Percentiles rank a stretch among this genome's conserved stretches.
phyloP scores from a whole-genome alignment of 495 filamentous ascomycete genomes.

The Choiromyces venosus region DNA sequence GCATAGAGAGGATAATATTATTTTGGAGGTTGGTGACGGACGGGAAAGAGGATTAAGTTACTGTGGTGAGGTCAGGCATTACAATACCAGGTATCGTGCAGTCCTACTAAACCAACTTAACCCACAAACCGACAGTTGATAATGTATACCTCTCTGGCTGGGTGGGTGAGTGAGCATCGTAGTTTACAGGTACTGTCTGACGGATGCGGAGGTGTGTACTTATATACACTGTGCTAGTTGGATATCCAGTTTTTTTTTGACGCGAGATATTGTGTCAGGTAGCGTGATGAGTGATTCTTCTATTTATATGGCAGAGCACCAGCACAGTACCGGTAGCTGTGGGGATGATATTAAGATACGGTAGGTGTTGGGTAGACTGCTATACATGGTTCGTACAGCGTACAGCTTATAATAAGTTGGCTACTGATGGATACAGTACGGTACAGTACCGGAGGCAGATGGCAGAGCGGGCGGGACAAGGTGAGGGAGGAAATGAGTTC shows the following conservation, averaged over 20 bases:
- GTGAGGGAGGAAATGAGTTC: neutral
- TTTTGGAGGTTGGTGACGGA: neutral
- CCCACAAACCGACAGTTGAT: conserved; percentile 17
- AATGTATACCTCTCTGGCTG: conserved; percentile 6
- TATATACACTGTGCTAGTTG: neutral
- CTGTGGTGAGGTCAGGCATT: conserved; percentile 26
- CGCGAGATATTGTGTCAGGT: neutral
- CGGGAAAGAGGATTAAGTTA: conserved; percentile 24
- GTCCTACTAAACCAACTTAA: conserved; percentile 13
- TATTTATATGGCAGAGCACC: neutral
- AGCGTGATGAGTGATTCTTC: neutral
- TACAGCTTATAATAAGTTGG: neutral
- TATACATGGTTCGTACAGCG: neutral
- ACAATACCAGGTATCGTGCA: conserved; percentile 11
- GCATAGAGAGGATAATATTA: conserved; percentile 20
- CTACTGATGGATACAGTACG: neutral
- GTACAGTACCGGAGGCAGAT: no score
- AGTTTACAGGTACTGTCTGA: no score
- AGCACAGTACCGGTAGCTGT: neutral
- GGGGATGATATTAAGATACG: no score
- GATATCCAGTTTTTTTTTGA: neutral
- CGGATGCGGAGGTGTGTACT: neutral
- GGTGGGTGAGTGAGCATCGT: conserved; percentile 2
- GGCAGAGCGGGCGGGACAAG: neutral
- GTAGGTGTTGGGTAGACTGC: neutral